phyloP scores from a whole-genome alignment of 108 stramenopile genomes.

The Cyclotella sp. region DNA sequence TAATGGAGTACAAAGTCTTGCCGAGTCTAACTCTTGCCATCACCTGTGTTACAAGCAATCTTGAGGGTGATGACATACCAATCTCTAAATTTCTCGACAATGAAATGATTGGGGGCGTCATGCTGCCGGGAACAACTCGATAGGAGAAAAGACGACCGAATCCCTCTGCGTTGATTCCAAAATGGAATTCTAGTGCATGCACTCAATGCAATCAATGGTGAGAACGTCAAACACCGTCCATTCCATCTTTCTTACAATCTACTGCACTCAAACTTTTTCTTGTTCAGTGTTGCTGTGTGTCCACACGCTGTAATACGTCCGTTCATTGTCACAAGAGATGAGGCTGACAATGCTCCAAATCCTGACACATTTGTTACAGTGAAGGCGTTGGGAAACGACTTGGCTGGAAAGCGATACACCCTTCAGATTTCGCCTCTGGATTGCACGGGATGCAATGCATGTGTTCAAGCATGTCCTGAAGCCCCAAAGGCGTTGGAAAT shows the following conservation, averaged over 20 bases:
- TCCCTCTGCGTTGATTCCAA: conserved; percentile 54
- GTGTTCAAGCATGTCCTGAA: conserved; percentile 73
- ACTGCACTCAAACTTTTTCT: background rate
- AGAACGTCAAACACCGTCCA: background rate
- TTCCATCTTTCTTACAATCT: background rate
- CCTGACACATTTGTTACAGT: conserved; percentile 53
- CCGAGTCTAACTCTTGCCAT: background rate
- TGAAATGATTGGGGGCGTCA: conserved; percentile 63
- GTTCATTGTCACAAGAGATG: conserved; percentile 68
- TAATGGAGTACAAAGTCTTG: background rate
- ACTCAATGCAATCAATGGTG: conserved; percentile 73
- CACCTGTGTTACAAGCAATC: conserved; percentile 1
- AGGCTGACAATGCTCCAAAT: conserved; percentile 53
- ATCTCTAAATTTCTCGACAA: conserved; percentile 67
- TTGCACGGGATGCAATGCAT: conserved; percentile 73
- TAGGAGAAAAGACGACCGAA: conserved; percentile 68
- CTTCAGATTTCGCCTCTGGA: conserved; percentile 65
- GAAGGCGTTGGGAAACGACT: conserved; percentile 57
- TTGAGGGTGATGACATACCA: conserved; percentile 69
- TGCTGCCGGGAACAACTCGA: conserved; percentile 59
- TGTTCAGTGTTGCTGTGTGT: conserved; percentile 52
- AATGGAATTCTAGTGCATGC: conserved; percentile 56
- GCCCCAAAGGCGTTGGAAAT: conserved; percentile 65
- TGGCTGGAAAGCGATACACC: conserved; percentile 65
- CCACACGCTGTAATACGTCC: conserved; percentile 71